phyloP scores from a whole-genome alignment of 352 stramenopile species.

The Pythium coloratum region DNA sequence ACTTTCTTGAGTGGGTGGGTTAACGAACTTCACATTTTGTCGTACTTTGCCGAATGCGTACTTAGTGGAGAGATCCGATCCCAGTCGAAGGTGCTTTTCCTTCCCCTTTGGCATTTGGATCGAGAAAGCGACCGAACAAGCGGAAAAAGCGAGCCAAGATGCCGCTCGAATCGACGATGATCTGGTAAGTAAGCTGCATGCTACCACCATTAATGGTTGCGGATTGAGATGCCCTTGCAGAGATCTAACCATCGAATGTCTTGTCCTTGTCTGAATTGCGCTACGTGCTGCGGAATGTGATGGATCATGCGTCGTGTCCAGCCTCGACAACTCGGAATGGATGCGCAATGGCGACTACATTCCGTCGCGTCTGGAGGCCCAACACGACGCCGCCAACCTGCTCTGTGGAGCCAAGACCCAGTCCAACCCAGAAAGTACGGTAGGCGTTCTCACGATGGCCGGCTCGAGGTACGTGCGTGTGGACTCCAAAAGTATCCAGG shows the following conservation, averaged over 20 bases:
- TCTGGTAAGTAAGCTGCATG: constrained; percentile 55
- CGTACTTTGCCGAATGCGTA: constrained; percentile 21
- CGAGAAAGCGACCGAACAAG: constrained; percentile 11
- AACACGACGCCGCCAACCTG: constrained; percentile 98
- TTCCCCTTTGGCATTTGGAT: constrained; percentile 24
- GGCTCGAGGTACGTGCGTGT: constrained; percentile 61
- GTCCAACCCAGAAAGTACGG: constrained; percentile 97
- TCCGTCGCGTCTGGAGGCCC: constrained; percentile 96
- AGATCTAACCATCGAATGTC: constrained; percentile 14
- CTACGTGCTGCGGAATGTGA: constrained; percentile 11
- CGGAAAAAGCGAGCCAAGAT: constrained; percentile 39
- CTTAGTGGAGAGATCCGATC: constrained; percentile 26
- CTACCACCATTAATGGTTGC: neutral
- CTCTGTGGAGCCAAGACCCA: constrained; percentile 97
- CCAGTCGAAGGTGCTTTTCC: constrained; percentile 24
- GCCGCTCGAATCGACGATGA: constrained; percentile 89
- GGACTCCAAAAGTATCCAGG: too few relatives aligned
- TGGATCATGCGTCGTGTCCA: constrained; percentile 21
- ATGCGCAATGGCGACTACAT: constrained; percentile 99
- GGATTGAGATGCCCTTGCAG: neutral
- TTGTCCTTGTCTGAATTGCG: neutral
- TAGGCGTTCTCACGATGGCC: constrained; percentile 96
- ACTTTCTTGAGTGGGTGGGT: neutral
- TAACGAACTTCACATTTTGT: neutral
- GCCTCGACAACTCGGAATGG: constrained; percentile 97